Conservation (phyloP, 2,329 filamentous ascomycete species). For the Cladosporium sp. region DNA sequence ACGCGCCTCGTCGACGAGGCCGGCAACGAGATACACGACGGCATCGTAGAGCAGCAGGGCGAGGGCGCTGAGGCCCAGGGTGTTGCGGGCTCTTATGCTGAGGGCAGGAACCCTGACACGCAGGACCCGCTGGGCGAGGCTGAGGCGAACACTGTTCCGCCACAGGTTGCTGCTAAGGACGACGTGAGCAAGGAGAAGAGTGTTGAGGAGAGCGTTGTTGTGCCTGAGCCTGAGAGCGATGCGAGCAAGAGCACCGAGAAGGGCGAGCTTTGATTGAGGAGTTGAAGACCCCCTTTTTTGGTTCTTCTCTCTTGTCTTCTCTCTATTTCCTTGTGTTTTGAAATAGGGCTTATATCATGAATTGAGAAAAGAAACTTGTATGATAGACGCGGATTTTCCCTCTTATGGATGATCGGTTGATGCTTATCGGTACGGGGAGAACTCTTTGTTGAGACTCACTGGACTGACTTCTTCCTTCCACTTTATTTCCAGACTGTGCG, state of each 20-base stretch:
- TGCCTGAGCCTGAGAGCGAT: conserved; percentile 28
- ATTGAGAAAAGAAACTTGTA: background rate
- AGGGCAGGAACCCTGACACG: conserved; percentile 62
- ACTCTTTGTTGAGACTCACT: too few species aligned
- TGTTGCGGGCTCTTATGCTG: conserved; percentile 52
- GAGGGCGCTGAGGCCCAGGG: conserved; percentile 25
- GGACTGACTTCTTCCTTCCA: too few species aligned
- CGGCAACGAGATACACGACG: conserved; percentile 70
- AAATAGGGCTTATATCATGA: background rate
- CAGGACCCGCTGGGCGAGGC: conserved; percentile 42
- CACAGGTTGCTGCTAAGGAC: conserved; percentile 42
- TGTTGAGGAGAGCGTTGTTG: conserved; percentile 35
- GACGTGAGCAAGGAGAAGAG: conserved; percentile 50
- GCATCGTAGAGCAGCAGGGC: conserved; percentile 37
- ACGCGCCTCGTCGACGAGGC: conserved; percentile 78
- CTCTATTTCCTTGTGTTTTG: background rate
- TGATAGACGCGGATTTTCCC: background rate
- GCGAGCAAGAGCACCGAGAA: conserved; percentile 23
- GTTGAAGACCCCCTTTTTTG: background rate
- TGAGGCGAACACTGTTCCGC: conserved; percentile 44
- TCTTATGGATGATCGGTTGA: too few species aligned
- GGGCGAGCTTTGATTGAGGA: conserved; percentile 25
- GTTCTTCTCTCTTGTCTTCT: background rate
- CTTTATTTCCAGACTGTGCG: too few species aligned
- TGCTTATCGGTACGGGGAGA: too few species aligned